These are phyloP conservation scores for Alternaria dauci DNA, from an alignment of 2,329 filamentous ascomycete species.

Conservation along the genomic window DNA sequence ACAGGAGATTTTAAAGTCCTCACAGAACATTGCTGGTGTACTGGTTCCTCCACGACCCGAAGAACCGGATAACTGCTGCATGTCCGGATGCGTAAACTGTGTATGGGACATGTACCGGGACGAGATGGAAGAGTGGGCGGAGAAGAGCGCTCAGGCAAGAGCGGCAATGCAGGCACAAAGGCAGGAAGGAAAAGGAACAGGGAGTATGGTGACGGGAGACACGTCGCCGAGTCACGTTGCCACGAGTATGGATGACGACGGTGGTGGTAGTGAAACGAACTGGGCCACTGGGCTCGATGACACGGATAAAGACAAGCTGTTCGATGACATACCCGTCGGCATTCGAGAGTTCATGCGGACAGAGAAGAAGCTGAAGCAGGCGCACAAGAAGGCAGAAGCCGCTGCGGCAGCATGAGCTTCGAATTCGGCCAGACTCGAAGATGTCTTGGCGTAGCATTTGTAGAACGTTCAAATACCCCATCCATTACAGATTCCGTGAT, in stretches of 20 bases:
- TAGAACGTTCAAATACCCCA: constrained; percentile 22
- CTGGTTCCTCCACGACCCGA: constrained; percentile 81
- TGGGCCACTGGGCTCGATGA: constrained; percentile 57
- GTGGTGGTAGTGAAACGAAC: constrained; percentile 75
- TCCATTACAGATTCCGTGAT: constrained; percentile 6
- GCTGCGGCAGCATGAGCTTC: constrained; percentile 19
- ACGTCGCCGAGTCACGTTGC: constrained; percentile 59
- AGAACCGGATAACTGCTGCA: constrained; percentile 98
- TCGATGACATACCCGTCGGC: constrained; percentile 84
- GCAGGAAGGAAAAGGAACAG: constrained; percentile 39
- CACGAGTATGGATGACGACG: constrained; percentile 79
- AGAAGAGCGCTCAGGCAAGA: constrained; percentile 70
- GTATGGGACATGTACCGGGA: constrained; percentile 94
- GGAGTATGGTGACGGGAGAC: constrained; percentile 48
- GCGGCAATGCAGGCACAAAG: constrained; percentile 55
- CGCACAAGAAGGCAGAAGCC: constrained; percentile 68
- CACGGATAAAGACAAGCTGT: constrained; percentile 69
- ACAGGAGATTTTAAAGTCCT: constrained; percentile 66
- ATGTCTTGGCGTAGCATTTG: constrained; percentile 4
- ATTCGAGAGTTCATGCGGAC: constrained; percentile 98
- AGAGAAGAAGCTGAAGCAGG: constrained; percentile 87
- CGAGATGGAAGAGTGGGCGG: constrained; percentile 89
- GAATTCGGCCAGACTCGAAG: neutral
- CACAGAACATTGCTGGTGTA: constrained; percentile 77
- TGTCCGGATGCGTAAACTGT: constrained; percentile 98